Conservation (phyloP, 306 rosid genomes). For the Quercus wislizeni region DNA sequence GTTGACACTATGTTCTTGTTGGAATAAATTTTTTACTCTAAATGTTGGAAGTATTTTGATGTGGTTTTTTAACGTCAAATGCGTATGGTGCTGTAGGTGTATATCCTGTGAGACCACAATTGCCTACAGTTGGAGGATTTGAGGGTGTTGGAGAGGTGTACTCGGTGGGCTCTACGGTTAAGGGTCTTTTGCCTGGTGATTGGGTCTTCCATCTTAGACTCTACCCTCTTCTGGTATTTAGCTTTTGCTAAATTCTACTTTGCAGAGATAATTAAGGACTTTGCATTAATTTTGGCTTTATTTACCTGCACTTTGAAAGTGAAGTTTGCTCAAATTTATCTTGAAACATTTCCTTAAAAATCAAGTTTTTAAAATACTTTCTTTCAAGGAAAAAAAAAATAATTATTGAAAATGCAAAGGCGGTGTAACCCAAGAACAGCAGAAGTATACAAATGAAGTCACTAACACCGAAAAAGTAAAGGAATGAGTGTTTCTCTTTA, state of each 20-base stretch:
- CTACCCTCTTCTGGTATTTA: constrained; percentile 57
- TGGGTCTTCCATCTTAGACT: constrained; percentile 79
- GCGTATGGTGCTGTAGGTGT: constrained; percentile 39
- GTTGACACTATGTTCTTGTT: background rate
- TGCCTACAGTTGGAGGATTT: constrained; percentile 86
- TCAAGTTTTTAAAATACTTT: background rate
- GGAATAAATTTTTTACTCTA: background rate
- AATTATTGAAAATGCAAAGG: background rate
- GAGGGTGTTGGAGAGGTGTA: constrained; percentile 91
- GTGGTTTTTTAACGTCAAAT: background rate
- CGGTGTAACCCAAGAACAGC: background rate
- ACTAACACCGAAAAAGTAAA: background rate
- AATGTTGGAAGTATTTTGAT: background rate
- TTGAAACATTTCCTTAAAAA: background rate
- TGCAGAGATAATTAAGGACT: background rate
- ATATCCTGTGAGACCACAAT: constrained; percentile 79
- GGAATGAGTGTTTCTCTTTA: background rate
- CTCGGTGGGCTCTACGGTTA: constrained; percentile 63
- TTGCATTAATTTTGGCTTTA: background rate
- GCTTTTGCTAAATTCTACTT: background rate
- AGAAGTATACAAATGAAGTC: background rate
- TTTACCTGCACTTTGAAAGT: background rate
- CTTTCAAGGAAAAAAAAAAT: background rate
- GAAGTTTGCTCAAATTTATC: background rate
- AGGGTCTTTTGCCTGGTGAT: constrained; percentile 65